Evolutionary conservation across 1,139 yeast species (phyloP), one percentile per base, ranked within the genome.

Genomic region (Taphrina pruni): DNA sequence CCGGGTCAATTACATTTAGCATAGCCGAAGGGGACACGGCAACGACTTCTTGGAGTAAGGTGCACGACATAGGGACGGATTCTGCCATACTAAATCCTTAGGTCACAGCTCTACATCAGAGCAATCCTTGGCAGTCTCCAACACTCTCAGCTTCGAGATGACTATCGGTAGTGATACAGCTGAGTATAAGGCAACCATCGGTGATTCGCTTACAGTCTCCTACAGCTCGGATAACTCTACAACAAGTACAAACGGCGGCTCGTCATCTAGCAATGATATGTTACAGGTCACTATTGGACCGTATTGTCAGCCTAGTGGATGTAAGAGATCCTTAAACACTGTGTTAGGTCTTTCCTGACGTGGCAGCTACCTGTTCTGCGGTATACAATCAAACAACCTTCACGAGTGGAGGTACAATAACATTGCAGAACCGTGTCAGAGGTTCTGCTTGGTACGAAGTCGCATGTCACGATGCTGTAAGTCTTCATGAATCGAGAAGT

Each of bases 391-490:
- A 46, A 20, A 46, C 51, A 6, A 12, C 51, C n/a, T 46, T 46
- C 51, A n/a, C 51, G 9, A 46, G 51, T 46, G 26, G 51, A n/a
- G 51, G 51, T n/a, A 12, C 51, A 8, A 46, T 46, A 11, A 46
- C 51, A 46, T 17, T 46, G 9, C 51, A 46, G 20, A 46, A 46
- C 51, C 11, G 51, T n/a, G 26, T 46, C 4, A 11, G 20, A 8
- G 51, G 51, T 46, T 20, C 11, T 20, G 20, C n/a, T n/a, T 46
- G 51, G 51, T 46, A 46, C n/a, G 51, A 46, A 46, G 51, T 46
- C 20, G 51, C 51, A n/a, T 46, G 51, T n/a, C 51, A 46, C 26
- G 51, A 46, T 46, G 51, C 51, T 20, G 51, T 46, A 46, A 46
- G 51, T 12, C n/a, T 17, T 2, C 4, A 8, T 20, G 17, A 46